phyloP scores from a whole-genome alignment of 305 asterid species.

The Fraxinus velutina region DNA sequence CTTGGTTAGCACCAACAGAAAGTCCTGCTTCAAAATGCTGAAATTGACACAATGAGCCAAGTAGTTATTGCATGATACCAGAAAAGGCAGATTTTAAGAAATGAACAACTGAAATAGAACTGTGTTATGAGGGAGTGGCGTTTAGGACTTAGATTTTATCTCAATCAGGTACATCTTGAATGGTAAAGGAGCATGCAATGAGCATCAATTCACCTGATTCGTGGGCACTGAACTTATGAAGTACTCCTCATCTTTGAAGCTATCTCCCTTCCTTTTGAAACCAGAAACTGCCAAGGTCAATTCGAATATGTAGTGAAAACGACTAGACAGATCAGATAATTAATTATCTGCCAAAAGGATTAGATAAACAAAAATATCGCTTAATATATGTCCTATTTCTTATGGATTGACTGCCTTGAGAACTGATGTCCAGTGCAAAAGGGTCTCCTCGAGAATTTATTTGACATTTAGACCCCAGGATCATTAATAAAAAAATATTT shows the following conservation, averaged over 20 bases:
- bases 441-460: not conserved
- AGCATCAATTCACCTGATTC: conserved; percentile 56
- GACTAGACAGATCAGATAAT: not conserved
- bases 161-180: not conserved
- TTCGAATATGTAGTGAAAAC: conserved; percentile 5
- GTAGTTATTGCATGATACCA: conserved; percentile 14
- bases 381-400: not conserved
- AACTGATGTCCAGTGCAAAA: not conserved
- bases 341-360: conserved; percentile 10
- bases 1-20: conserved; percentile 58
- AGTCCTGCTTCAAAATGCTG: conserved; percentile 99
- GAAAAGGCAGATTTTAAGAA: not conserved
- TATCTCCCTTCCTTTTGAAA: conserved; percentile 69
- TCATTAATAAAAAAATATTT: not conserved
- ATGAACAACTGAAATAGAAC: not conserved
- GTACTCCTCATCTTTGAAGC: conserved; percentile 82
- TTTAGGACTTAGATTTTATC: not conserved
- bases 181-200: not conserved
- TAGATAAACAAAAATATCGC: not conserved
- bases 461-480: not conserved
- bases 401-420: not conserved
- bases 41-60: conserved; percentile 24
- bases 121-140: not conserved
- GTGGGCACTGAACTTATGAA: conserved; percentile 90
- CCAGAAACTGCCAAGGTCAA: conserved; percentile 55